Conservation (phyloP, 1,284 basidiomycete genomes). For the Rhizoctonia solani region DNA sequence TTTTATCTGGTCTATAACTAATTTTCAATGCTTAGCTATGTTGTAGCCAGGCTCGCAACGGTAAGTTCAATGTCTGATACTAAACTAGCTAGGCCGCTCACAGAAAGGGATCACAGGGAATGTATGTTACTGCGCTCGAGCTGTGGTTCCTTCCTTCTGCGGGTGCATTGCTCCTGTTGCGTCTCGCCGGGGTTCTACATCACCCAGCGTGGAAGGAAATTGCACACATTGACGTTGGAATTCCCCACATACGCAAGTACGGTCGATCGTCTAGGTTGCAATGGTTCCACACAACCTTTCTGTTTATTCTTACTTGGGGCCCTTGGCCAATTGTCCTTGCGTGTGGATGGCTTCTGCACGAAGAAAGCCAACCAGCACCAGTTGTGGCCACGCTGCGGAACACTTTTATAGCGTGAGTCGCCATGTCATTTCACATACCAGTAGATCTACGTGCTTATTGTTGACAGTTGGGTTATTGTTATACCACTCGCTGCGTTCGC, state of each 20-base stretch:
- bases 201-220: conserved; percentile 38
- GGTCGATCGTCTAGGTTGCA: conserved; percentile 28
- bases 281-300: conserved; percentile 25
- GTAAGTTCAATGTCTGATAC: background rate
- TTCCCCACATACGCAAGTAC: conserved; percentile 23
- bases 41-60: conserved; percentile 6
- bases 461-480: conserved; percentile 13
- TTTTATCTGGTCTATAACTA: background rate
- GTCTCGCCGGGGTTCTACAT: conserved; percentile 28
- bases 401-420: conserved; percentile 20
- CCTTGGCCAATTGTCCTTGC: conserved; percentile 26
- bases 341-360: conserved; percentile 22
- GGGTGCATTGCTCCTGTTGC: conserved; percentile 21
- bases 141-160: conserved; percentile 37
- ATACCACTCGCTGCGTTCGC: conserved; percentile 17
- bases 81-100: background rate
- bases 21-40: background rate
- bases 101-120: background rate
- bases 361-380: conserved; percentile 11
- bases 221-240: conserved; percentile 35
- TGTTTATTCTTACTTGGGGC: conserved; percentile 34
- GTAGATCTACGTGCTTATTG: background rate
- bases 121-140: conserved; percentile 34
- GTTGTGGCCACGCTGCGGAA: conserved; percentile 10
- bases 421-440: background rate